These are phyloP conservation scores for Chrysosporium queenslandicum DNA, from an alignment of 2,329 filamentous ascomycete species.

Conservation along the genomic window DNA sequence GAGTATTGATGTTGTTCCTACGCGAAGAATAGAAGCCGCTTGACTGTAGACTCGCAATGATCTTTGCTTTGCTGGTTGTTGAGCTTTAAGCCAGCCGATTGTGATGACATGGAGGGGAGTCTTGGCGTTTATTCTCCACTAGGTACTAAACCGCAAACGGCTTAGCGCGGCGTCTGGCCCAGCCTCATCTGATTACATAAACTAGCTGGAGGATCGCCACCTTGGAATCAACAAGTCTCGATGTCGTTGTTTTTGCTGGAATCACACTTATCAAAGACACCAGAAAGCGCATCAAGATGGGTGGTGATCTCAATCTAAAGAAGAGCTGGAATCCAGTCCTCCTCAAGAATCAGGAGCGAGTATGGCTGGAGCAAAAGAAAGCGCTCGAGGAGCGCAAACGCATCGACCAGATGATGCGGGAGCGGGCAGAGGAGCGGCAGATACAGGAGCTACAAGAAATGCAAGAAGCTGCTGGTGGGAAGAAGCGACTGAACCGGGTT, in stretches of 20 bases:
- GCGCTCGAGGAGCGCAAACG: conserved; percentile 91
- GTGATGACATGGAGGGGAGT: conserved; percentile 1
- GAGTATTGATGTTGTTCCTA: not conserved
- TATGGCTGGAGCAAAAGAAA: conserved; percentile 85
- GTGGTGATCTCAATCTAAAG: conserved; percentile 85
- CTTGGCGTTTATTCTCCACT: not conserved
- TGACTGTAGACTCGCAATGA: not conserved
- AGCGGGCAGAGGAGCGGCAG: conserved; percentile 84
- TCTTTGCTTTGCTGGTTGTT: not conserved
- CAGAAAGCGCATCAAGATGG: conserved; percentile 19
- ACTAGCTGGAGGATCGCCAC: not conserved
- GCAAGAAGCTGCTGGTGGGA: conserved; percentile 78
- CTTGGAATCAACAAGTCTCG: not conserved
- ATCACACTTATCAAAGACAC: not conserved
- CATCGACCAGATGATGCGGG: conserved; percentile 81
- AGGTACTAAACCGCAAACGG: conserved; percentile 1
- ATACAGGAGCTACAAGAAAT: conserved; percentile 85
- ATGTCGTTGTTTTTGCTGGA: no score
- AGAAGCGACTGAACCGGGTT: conserved; percentile 68
- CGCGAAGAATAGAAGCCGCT: not conserved
- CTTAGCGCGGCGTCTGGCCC: not conserved
- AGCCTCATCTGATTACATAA: conserved; percentile 4
- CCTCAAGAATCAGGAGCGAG: conserved; percentile 78
- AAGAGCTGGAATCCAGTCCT: conserved; percentile 90
- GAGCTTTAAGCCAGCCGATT: not conserved